phyloP scores from a whole-genome alignment of 208 protist species.

The Trypanosoma conorhini region DNA sequence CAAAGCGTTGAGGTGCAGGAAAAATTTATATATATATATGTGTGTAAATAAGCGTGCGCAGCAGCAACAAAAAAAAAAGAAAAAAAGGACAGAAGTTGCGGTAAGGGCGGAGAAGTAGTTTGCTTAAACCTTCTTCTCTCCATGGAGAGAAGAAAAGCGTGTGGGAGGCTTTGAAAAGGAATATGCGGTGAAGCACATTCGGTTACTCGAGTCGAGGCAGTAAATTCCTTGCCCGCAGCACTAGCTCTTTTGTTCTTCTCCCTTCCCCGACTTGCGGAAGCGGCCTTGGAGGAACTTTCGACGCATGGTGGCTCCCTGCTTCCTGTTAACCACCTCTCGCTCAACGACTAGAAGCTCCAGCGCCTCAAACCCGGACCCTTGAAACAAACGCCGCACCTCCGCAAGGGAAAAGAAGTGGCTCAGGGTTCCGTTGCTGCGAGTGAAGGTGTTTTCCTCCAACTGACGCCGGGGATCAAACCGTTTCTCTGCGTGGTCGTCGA shows the following conservation, averaged over 20 bases:
- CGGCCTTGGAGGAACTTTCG: slow-evolving; percentile 83
- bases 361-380: slow-evolving; percentile 45
- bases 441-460: slow-evolving; percentile 53
- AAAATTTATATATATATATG: too few species aligned
- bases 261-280: slow-evolving; percentile 40
- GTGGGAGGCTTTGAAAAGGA: background rate
- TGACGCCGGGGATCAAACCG: slow-evolving; percentile 53
- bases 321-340: slow-evolving; percentile 77
- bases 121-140: background rate
- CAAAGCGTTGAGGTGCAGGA: too few species aligned
- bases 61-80: background rate
- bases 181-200: background rate
- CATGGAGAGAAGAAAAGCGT: background rate
- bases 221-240: background rate
- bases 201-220: background rate
- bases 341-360: slow-evolving; percentile 63
- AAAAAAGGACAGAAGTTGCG: background rate
- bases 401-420: slow-evolving; percentile 86
- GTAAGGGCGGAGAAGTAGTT: background rate
- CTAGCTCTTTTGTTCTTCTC: background rate
- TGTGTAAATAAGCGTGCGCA: too few species aligned
- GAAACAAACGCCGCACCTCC: slow-evolving; percentile 65
- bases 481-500: slow-evolving; percentile 69
- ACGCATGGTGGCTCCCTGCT: slow-evolving; percentile 43
- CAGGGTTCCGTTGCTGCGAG: slow-evolving; percentile 83